These are phyloP conservation scores for Mycena vulgaris DNA, from an alignment of 768 basidiomycete species.

Conservation along the genomic window DNA sequence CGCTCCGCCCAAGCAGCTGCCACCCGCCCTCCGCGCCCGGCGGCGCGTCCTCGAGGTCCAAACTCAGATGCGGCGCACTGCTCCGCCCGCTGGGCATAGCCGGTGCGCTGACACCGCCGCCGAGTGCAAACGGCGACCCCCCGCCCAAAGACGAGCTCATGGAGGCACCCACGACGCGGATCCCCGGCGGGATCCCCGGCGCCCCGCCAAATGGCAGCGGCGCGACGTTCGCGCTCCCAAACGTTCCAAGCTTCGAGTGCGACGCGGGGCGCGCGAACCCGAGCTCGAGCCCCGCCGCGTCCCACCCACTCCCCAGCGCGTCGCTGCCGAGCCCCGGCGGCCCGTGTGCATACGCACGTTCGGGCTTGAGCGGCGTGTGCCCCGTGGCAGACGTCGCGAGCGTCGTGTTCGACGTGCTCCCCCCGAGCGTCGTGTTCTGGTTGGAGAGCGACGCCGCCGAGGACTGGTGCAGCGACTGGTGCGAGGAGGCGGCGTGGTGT, in stretches of 20 bases:
- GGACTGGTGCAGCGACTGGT: not conserved
- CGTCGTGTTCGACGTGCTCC: slow-evolving; percentile 28
- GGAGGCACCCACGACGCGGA: slow-evolving; percentile 19
- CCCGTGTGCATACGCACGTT: slow-evolving; percentile 27
- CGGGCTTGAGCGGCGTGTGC: slow-evolving; percentile 8
- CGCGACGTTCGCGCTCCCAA: slow-evolving; percentile 23
- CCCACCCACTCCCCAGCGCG: slow-evolving; percentile 16
- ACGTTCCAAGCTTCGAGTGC: slow-evolving; percentile 26
- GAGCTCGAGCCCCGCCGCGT: slow-evolving; percentile 33
- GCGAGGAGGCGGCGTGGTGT: not conserved
- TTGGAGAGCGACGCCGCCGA: not conserved
- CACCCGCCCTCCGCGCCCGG: slow-evolving; percentile 37
- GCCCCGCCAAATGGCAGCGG: slow-evolving; percentile 2
- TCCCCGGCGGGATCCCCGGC: not conserved
- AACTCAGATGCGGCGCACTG: slow-evolving; percentile 32
- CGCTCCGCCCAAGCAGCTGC: slow-evolving; percentile 30
- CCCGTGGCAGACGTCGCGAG: slow-evolving; percentile 24
- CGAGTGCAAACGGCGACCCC: too few species aligned
- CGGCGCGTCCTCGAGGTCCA: slow-evolving; percentile 37
- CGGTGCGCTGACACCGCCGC: not conserved
- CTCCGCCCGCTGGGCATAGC: not conserved
- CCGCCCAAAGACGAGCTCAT: not conserved
- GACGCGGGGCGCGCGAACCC: slow-evolving; percentile 36
- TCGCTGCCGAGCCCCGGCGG: slow-evolving; percentile 29
- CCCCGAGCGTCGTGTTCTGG: slow-evolving; percentile 17